Evolutionary conservation across 1,284 basidiomycete genomes (phyloP), one percentile per base, ranked within the genome.

Genomic region (Apiotrichum veenhuisii): DNA sequence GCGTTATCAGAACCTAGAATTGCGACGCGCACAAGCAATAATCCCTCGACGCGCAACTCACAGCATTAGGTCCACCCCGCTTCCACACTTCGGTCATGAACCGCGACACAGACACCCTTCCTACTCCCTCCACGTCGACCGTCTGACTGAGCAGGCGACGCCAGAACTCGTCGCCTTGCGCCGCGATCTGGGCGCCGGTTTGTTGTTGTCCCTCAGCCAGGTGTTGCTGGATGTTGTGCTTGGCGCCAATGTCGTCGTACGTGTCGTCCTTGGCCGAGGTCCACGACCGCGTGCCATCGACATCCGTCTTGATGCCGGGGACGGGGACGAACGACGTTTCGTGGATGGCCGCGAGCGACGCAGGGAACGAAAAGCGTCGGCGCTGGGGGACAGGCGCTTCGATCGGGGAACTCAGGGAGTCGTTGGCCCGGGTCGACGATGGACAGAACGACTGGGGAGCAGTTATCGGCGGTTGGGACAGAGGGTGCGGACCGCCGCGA

Each of bases 71-170:
- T 9, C 73, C 73, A 11, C 73, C 73, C 27, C 73, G 52, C 52
- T 67, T 69, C 73, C 73, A 75, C 1, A 75, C 65, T 48, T 75
- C 73, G 17, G 67, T 64, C 46, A 75, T 50, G 2, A 75, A 53
- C 25, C 65, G 57, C 3, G 66, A 64, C 0, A 72, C 66, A 1
- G 62, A 59, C 3, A 75, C 60, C 34, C 59, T 53, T n/a, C 73
- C 73, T 1, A 73, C 68, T 7, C 67, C 70, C n/a, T 75, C 71
- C 5, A 75, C 66, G 15, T 73, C 69, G 4, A 75, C 62, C 9
- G 66, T 61, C 46, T 68, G 71, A 4, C 61, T 63, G 36, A 75
- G 51, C 70, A 73, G 1, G 34, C 49, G 18, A 47, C 20, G 25
- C 52, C 58, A 3, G 50, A 44, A 20, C 26, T 20, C 15, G 3